phyloP scores from a whole-genome alignment of 23 red algal species.

The Gracilaria caudata region DNA sequence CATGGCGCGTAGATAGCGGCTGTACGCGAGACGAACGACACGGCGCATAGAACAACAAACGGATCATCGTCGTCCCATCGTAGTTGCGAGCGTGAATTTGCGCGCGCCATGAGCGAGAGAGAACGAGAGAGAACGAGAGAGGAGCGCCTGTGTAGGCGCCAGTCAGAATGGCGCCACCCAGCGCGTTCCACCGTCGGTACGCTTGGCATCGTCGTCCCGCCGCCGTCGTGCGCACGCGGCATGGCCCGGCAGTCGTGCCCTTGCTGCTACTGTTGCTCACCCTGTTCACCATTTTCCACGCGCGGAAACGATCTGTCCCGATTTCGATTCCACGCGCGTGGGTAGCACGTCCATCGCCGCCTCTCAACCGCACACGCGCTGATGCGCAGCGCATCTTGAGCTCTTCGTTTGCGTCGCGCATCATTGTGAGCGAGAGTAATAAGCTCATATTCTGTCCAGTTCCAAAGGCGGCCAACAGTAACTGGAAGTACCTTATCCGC shows the following conservation, averaged over 20 bases:
- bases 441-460: conserved; percentile 84
- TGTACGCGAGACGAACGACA: too few species aligned
- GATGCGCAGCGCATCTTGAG: not conserved
- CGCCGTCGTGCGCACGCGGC: not conserved
- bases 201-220: not conserved
- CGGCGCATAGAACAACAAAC: too few species aligned
- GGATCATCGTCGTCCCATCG: too few species aligned
- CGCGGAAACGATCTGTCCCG: not conserved
- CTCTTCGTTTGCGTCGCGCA: conserved; percentile 44
- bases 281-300: not conserved
- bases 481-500: conserved; percentile 92
- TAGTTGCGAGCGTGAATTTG: not conserved
- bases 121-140: too few species aligned
- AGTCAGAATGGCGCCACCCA: not conserved
- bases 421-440: conserved; percentile 70
- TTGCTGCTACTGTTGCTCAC: not conserved
- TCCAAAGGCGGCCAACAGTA: conserved; percentile 84
- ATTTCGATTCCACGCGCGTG: not conserved
- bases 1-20: too few species aligned
- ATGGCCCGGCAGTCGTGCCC: not conserved
- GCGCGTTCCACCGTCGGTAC: not conserved
- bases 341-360: not conserved
- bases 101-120: not conserved
- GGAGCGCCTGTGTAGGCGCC: not conserved
- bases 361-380: not conserved